A percentile compares a stretch with the other conserved stretches of the same genome.
Conservation (phyloP, 108 stramenopile species). For the Skeletonema grethae region DNA sequence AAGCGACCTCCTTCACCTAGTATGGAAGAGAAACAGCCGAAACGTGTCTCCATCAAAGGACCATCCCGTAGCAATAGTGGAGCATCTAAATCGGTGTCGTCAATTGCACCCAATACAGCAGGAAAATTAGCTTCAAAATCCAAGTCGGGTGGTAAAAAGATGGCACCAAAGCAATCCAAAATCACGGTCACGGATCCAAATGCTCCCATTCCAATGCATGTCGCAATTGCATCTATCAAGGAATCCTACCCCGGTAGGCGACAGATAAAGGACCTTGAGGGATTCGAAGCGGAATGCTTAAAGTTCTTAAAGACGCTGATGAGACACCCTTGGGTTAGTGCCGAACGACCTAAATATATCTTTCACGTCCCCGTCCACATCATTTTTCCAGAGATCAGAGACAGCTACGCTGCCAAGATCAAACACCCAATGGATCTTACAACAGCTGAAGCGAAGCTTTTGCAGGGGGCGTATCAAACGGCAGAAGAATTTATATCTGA, state of each 20-base stretch:
- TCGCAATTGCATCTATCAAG: slow-evolving; percentile 84
- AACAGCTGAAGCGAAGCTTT: slow-evolving; percentile 80
- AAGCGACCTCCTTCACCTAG: slow-evolving; percentile 44
- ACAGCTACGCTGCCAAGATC: slow-evolving; percentile 70
- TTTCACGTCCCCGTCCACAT: slow-evolving; percentile 85
- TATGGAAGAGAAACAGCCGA: slow-evolving; percentile 24
- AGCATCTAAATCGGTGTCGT: slow-evolving; percentile 20
- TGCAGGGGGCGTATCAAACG: slow-evolving; percentile 64
- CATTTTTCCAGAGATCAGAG: slow-evolving; percentile 75
- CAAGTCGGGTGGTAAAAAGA: slow-evolving; percentile 22
- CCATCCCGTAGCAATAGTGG: slow-evolving; percentile 17
- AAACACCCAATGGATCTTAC: slow-evolving; percentile 88
- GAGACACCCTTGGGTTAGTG: slow-evolving; percentile 77
- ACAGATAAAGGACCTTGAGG: slow-evolving; percentile 62
- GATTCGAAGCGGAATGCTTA: slow-evolving; percentile 78
- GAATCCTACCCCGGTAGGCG: slow-evolving; percentile 78
- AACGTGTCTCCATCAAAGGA: slow-evolving; percentile 42
- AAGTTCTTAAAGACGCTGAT: slow-evolving; percentile 67
- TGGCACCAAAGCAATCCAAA: slow-evolving; percentile 24
- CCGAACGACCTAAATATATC: slow-evolving; percentile 60
- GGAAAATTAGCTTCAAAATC: slow-evolving; percentile 21
- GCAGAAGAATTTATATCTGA: slow-evolving; percentile 82
- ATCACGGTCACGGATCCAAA: slow-evolving; percentile 16
- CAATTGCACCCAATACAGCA: slow-evolving; percentile 31
- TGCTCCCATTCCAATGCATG: slow-evolving; percentile 77